Evolutionary conservation across 345 rosid genomes (phyloP).

Genomic region (Hibiscus tridactylites): DNA sequence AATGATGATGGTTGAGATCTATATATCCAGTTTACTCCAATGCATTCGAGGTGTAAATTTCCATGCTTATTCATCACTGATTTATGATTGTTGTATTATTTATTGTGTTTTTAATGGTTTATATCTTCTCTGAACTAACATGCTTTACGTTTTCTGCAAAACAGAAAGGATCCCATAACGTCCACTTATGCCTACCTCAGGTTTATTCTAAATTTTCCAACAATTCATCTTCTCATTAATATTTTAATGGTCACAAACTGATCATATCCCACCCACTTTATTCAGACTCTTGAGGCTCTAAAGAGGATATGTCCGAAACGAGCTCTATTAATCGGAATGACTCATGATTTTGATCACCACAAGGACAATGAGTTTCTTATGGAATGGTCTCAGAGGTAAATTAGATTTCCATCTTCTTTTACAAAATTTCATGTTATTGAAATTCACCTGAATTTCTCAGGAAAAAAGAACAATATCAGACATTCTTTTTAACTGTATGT

Average conservation of each 20-base stretch:
- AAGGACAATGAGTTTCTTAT: conserved; percentile 65
- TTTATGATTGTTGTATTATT: not conserved
- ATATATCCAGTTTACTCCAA: too few relatives aligned
- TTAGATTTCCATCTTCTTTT: not conserved
- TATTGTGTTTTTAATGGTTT: not conserved
- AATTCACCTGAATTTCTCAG: not conserved
- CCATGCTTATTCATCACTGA: too few relatives aligned
- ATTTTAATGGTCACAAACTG: not conserved
- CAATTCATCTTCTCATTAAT: not conserved
- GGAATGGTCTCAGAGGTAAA: conserved; percentile 74
- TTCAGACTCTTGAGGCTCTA: conserved; percentile 76
- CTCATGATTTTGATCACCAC: conserved; percentile 84
- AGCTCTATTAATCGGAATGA: conserved; percentile 84
- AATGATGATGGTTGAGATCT: not conserved
- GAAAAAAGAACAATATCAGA: not conserved
- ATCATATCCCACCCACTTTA: not conserved
- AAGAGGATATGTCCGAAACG: conserved; percentile 72
- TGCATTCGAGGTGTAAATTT: too few relatives aligned
- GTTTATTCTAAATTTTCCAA: conserved; percentile 26
- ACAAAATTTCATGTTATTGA: not conserved
- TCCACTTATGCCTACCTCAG: conserved; percentile 89
- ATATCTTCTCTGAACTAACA: not conserved
- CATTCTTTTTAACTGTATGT: conserved; percentile 8
- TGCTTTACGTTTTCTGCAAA: conserved; percentile 6
- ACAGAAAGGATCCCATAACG: conserved; percentile 78